Base-by-base conservation (phyloP, 208 protist genomes). In the Crithidia thermophila region DNA sequence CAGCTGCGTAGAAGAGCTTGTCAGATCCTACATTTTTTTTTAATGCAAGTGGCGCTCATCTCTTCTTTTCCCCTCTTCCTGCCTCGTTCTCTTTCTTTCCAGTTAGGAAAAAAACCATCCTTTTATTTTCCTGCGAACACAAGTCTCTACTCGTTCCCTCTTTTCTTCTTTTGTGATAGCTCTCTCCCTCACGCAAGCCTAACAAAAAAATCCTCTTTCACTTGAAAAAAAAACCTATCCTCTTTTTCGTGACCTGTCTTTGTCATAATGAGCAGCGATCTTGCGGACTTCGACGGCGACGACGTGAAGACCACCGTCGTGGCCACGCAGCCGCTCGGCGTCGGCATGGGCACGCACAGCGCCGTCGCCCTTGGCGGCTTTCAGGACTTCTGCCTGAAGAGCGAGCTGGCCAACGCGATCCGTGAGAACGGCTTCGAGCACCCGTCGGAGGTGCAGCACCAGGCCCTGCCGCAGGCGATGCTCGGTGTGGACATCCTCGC, bases 331-430 rank as follows among this genome's bases (percentile, higher is more conserved):
- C 77, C 79, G 18, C 78, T 92, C 45, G 87, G 81, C 45, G 86
- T 94, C 5, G 86, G 84, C 64, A 88, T 93, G 80, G 87, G 86
- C 58, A 92, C 88, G 21, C 88, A 97, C 88, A 91, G 85, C 68
- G 87, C 92, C 57, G 91, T 98, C 9, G 91, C 96, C 43, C 85
- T 96, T 36, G 93, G 94, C 28, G 96, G 95, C 57, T 99, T 99
- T 84, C 82, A 97, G 67, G 99, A 99, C 80, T 99, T 99, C 69
- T 90, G 99, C 40, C 90, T 99, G 28, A 99, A 99, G 83, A 98
- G 98, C 59, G 98, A 99, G 75, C 75, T 99, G 3, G 79, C 99
- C 8, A 94, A 97, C 58, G 98, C 98, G 37, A 99, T 99, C 61
- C 86, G 87, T 28, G 93, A 97, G 79, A 94, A 96, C 79, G 91